These are phyloP conservation scores for Populus hybrid DNA, from an alignment of 441 rosid genomes.

Conservation along the genomic window DNA sequence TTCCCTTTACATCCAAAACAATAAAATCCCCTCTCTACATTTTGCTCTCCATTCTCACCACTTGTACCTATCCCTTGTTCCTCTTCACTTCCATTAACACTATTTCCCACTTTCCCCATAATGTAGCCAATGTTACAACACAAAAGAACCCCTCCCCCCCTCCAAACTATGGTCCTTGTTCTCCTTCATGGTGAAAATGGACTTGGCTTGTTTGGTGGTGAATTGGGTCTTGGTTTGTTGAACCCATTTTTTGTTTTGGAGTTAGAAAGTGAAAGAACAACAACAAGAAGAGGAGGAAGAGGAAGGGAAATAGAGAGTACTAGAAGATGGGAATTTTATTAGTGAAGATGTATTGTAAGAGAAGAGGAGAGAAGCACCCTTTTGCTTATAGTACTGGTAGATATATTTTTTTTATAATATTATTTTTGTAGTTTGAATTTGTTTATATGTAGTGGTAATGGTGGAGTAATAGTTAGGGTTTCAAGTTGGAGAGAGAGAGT, in stretches of 20 bases:
- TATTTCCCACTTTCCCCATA: slow-evolving; percentile 52
- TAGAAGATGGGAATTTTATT: background rate
- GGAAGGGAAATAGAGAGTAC: background rate
- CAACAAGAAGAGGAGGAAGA: background rate
- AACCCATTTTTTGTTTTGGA: slow-evolving; percentile 22
- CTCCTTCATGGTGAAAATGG: background rate
- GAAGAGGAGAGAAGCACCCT: background rate
- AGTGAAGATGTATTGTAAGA: background rate
- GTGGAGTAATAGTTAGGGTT: slow-evolving; percentile 18
- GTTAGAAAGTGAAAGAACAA: slow-evolving; percentile 18
- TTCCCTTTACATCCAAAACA: slow-evolving; percentile 28
- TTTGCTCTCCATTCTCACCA: slow-evolving; percentile 28
- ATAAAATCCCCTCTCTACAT: slow-evolving; percentile 25
- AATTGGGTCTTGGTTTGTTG: slow-evolving; percentile 31
- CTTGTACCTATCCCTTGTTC: slow-evolving; percentile 33
- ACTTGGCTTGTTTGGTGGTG: slow-evolving; percentile 10
- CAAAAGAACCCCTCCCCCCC: background rate
- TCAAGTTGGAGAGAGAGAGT: slow-evolving; percentile 13
- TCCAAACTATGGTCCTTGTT: background rate
- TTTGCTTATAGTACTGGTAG: background rate
- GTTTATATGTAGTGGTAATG: background rate
- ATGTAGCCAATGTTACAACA: background rate
- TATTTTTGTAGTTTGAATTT: slow-evolving; percentile 13
- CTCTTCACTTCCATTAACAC: slow-evolving; percentile 59
- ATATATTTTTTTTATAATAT: background rate